Conservation (phyloP, 768 basidiomycete genomes). For the Cytidiella melzeri region DNA sequence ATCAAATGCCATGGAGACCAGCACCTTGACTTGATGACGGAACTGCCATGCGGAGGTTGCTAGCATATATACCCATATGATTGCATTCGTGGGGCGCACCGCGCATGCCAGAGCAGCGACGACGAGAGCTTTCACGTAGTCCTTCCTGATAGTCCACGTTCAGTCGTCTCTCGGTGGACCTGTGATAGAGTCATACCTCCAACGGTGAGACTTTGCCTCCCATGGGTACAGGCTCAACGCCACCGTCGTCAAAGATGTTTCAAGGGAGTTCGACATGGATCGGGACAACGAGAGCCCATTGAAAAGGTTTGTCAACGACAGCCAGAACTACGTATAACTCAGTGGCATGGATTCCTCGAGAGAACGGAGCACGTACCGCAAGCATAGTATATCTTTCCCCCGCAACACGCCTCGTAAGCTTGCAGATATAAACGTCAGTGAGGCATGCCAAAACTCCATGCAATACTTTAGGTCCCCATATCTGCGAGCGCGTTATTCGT, state of each 20-base stretch:
- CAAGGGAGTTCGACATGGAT: conserved; percentile 88
- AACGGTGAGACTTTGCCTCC: conserved; percentile 27
- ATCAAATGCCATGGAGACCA: conserved; percentile 39
- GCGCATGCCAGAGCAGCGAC: conserved; percentile 77
- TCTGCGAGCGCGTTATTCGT: conserved; percentile 35
- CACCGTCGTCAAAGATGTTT: conserved; percentile 76
- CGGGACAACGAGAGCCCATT: conserved; percentile 79
- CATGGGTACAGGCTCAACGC: conserved; percentile 80
- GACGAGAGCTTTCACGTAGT: conserved; percentile 31
- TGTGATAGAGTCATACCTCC: conserved; percentile 14
- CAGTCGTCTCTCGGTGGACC: neutral
- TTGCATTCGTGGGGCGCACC: conserved; percentile 81
- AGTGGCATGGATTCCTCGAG: neutral
- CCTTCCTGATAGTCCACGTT: conserved; percentile 26
- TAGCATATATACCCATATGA: conserved; percentile 80
- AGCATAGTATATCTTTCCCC: conserved; percentile 52
- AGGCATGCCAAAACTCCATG: conserved; percentile 73
- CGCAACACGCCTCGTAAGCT: conserved; percentile 51
- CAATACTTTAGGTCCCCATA: conserved; percentile 65
- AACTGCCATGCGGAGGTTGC: conserved; percentile 49
- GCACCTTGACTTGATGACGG: conserved; percentile 26
- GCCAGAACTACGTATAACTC: conserved; percentile 46
- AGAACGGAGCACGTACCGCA: conserved; percentile 47
- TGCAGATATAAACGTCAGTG: conserved; percentile 71
- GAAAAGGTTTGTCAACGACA: conserved; percentile 86